Conservation (phyloP, 441 rosid species). For the Codiaeum variegatum region DNA sequence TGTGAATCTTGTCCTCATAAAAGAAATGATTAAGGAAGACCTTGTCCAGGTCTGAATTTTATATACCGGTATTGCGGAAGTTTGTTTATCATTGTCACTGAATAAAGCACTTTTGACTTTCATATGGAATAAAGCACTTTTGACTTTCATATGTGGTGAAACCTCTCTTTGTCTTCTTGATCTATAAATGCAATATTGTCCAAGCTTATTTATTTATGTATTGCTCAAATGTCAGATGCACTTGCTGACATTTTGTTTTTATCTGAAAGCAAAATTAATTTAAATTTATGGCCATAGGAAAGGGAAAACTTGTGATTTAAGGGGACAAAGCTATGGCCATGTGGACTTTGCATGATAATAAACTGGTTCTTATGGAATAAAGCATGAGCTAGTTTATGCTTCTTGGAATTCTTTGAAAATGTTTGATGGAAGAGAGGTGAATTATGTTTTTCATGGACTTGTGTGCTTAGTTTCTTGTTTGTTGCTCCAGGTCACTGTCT, state of each 20-base stretch:
- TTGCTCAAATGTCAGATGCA: not conserved
- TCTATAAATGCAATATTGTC: not conserved
- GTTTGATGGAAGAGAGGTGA: not conserved
- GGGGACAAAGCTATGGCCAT: not conserved
- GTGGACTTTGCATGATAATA: not conserved
- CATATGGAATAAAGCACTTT: not conserved
- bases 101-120: not conserved
- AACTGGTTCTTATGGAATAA: not conserved
- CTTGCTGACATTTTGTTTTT: not conserved
- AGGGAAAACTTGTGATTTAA: not conserved
- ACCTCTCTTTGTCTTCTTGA: not conserved
- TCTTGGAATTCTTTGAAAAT: not conserved
- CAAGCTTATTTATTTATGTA: not conserved
- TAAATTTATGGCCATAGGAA: not conserved
- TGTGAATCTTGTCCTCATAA: not conserved
- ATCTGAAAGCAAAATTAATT: not conserved
- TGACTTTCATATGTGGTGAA: not conserved
- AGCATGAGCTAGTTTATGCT: not conserved
- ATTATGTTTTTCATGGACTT: not conserved
- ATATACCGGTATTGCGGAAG: not conserved
- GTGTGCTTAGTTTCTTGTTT: not conserved
- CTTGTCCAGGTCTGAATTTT: not conserved
- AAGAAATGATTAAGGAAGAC: not conserved
- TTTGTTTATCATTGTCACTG: not conserved
- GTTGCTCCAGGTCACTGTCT: slow-evolving; percentile 7